Evolutionary conservation across 768 basidiomycete species (phyloP).

Genomic region (Imleria badia): DNA sequence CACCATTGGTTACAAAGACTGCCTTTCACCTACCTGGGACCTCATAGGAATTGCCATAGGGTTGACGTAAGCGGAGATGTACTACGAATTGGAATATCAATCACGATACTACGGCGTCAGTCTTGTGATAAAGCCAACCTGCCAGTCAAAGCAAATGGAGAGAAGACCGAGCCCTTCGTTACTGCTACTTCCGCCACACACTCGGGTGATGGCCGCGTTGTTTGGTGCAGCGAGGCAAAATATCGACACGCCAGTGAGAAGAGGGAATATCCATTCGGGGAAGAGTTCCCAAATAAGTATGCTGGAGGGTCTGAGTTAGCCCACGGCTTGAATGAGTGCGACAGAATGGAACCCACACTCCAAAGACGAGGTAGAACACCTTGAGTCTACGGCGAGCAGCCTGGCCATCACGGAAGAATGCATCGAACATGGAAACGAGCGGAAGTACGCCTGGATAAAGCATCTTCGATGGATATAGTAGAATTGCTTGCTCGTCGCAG

Average conservation of each 20-base stretch:
- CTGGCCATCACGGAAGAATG: conserved; percentile 41
- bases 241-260: conserved; percentile 61
- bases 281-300: conserved; percentile 32
- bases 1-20: background rate
- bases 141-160: conserved; percentile 61
- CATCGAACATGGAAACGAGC: conserved; percentile 25
- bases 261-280: conserved; percentile 45
- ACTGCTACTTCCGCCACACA: conserved; percentile 60
- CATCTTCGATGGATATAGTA: conserved; percentile 46
- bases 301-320: conserved; percentile 15
- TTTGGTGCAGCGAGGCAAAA: conserved; percentile 57
- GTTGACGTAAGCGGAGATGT: conserved; percentile 32
- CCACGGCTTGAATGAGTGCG: background rate
- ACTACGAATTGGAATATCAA: conserved; percentile 7
- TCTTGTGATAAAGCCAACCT: conserved; percentile 34
- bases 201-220: conserved; percentile 49
- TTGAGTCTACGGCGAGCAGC: conserved; percentile 41
- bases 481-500: conserved; percentile 2
- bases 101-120: background rate
- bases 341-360: conserved; percentile 32
- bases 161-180: conserved; percentile 63
- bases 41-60: conserved; percentile 54
- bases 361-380: conserved; percentile 23
- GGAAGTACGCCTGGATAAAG: conserved; percentile 37
- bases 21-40: conserved; percentile 37